phyloP scores from a whole-genome alignment of 805 yeast genomes.

The Suhomyces prunicola region DNA sequence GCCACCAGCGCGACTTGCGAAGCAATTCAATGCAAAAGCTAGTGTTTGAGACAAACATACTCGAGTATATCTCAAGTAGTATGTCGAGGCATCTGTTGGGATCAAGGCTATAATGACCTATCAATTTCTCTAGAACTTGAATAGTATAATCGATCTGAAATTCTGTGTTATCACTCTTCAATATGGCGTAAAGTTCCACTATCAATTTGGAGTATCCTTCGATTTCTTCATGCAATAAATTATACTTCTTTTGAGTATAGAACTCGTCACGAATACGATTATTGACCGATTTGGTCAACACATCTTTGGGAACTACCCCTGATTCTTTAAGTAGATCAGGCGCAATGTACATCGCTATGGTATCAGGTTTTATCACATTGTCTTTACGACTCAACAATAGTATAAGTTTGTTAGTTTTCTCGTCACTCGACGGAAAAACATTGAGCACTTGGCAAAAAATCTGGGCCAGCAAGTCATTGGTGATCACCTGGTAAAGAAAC shows the following conservation, averaged over 20 bases:
- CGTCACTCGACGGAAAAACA: conserved; percentile 30
- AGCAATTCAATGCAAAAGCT: conserved; percentile 50
- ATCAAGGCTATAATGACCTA: conserved; percentile 76
- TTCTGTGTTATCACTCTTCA: conserved; percentile 37
- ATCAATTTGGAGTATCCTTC: conserved; percentile 74
- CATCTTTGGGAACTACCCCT: conserved; percentile 29
- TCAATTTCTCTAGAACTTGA: conserved; percentile 51
- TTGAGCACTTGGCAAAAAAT: conserved; percentile 37
- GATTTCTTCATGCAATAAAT: conserved; percentile 67
- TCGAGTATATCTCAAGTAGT: conserved; percentile 51
- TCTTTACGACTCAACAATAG: conserved; percentile 20
- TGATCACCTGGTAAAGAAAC: conserved; percentile 27
- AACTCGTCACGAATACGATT: conserved; percentile 39
- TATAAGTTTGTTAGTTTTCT: conserved; percentile 19
- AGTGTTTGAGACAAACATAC: conserved; percentile 42
- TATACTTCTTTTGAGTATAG: conserved; percentile 55
- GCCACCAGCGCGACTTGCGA: conserved; percentile 67
- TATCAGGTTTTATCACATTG: conserved; percentile 26
- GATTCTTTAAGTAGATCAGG: conserved; percentile 24
- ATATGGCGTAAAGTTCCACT: conserved; percentile 44
- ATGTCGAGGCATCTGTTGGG: conserved; percentile 67
- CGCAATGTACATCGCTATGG: conserved; percentile 29
- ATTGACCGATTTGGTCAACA: conserved; percentile 37
- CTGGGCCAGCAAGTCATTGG: conserved; percentile 29
- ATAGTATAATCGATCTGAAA: conserved; percentile 43